Base-by-base conservation (phyloP, 2,329 filamentous ascomycete species). In the Furcasterigmium sp. region DNA sequence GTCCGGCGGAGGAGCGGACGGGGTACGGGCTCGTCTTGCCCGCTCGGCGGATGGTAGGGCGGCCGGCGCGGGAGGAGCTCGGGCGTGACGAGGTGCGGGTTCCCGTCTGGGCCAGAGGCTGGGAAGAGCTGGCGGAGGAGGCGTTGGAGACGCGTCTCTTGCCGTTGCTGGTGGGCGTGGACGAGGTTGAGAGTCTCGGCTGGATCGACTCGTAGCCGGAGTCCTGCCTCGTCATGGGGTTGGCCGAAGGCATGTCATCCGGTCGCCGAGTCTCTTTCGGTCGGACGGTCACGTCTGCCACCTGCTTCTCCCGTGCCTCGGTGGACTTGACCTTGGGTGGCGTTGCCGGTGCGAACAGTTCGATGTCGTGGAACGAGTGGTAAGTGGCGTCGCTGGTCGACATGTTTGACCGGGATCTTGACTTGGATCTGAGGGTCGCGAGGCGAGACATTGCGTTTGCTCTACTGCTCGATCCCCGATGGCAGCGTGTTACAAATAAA, bases 171-270 rank as follows among this genome's bases (percentile, higher is more conserved):
- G 58, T 57, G 17, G 54, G 50, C 3, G 56, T 50, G 44, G 57
- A 57, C 34, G 61, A 64, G 23, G 55, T 57, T 3, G 70, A 72
- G 14, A 57, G 58, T 8, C 60, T 62, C 3, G 69, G 65, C 8
- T 61, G 58, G 37, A 69, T 65, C 3, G 76, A 80, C 53, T 75
- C 76, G 51, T 81, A 80, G 26, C 77, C 77, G 1, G 77, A 80
- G 54, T 81, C 76, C 46, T 78, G 75, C 13, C 77, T 69, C 39
- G 69, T 68, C 65, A 80, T 78, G 43, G 63, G 64, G 38, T 56
- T 52, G 0, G 64, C 56, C 11, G 57, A 54, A 2, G 63, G 64
- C 18, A 52, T 53, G 43, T 46, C n/a, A n/a, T 35, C 32, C 9
- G 23, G 32, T 43, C 30, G 46, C 36, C 23, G 44, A 45, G 32